Base-by-base conservation (phyloP, 192 early-diverging fungal species). In the Paraglomus brasilianum region DNA sequence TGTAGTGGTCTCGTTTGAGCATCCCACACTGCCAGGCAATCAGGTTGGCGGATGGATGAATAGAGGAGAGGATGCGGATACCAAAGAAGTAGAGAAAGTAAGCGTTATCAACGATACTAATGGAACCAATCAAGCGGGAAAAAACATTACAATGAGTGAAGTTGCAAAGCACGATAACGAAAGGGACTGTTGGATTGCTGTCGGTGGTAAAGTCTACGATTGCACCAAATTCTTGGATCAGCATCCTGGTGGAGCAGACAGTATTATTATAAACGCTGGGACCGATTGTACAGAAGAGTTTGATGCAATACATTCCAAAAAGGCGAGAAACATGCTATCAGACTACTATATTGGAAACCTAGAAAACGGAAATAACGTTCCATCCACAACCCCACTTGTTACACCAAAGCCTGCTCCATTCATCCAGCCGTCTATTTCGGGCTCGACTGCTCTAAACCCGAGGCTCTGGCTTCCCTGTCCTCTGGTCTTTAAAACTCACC, bases 191-290 rank as follows among this genome's bases (percentile, higher is more conserved):
- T 97, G 92, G 93, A 83, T 94, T 74, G 75, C 91, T 24, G 75
- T 94, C 8, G 70, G 84, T 63, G 81, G 79, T 64, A 89, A 91
- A 65, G 92, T 93, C 17, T 92, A 88, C 71, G 85, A 92, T 73
- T 78, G 87, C 63, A 88, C 91, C 42, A 75, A 77, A 41, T 92
- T 91, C 72, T 75, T 92, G 44, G 74, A 81, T 70, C 84, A 92
- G 77, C 95, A 97, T 79, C 95, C 95, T 30, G 95, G 95, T 70
- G 95, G 95, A 51, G 87, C 88, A 69, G 92, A 94, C 65, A 91
- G 92, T 41, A 87, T 97, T 51, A 63, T 87, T 21, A 91, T 95
- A 77, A 79, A 84, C 47, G 93, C 88, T 19, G 93, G 95, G 67
- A 79, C 76, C 51, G 93, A 97, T 66, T 87, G 88, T 44, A 90